phyloP scores from a whole-genome alignment of 2,329 filamentous ascomycete genomes.

The Fusarium penzigii region DNA sequence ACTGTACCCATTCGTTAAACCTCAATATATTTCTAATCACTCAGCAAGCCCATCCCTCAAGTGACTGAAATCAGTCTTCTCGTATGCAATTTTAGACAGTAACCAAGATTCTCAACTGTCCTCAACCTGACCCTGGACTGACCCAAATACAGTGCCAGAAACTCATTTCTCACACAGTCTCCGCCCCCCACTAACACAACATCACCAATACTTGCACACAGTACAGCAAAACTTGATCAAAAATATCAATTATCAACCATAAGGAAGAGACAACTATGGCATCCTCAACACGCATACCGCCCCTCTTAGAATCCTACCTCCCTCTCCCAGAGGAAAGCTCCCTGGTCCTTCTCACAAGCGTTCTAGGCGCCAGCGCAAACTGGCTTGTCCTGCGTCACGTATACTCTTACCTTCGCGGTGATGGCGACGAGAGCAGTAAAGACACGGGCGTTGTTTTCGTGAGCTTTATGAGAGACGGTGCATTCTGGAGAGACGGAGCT shows the following conservation, averaged over 20 bases:
- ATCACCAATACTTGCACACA: neutral
- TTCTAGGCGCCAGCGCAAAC: constrained; percentile 64
- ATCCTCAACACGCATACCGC: constrained; percentile 55
- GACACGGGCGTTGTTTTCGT: constrained; percentile 68
- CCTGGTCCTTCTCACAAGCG: constrained; percentile 67
- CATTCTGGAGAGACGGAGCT: constrained; percentile 76
- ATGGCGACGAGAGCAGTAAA: constrained; percentile 21
- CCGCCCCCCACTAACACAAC: neutral
- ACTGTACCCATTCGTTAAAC: too few relatives aligned
- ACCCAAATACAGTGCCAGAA: neutral
- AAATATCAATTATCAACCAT: neutral
- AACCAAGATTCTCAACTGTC: too few relatives aligned
- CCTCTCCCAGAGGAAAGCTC: constrained; percentile 57
- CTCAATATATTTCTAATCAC: too few relatives aligned
- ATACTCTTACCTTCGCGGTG: constrained; percentile 43
- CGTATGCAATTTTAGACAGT: too few relatives aligned
- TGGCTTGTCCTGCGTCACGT: constrained; percentile 65
- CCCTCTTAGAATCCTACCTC: constrained; percentile 66
- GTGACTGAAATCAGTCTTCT: too few relatives aligned
- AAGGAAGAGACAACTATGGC: constrained; percentile 9
- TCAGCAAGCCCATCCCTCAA: too few relatives aligned
- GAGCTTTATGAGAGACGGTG: constrained; percentile 77
- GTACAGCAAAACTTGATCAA: neutral
- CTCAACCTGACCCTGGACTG: too few relatives aligned
- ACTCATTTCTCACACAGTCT: neutral